Percentiles rank a stretch among this genome's conserved stretches.
phyloP scores from a whole-genome alignment of 1,284 basidiomycete species.

The Sporisorium reilianum region DNA sequence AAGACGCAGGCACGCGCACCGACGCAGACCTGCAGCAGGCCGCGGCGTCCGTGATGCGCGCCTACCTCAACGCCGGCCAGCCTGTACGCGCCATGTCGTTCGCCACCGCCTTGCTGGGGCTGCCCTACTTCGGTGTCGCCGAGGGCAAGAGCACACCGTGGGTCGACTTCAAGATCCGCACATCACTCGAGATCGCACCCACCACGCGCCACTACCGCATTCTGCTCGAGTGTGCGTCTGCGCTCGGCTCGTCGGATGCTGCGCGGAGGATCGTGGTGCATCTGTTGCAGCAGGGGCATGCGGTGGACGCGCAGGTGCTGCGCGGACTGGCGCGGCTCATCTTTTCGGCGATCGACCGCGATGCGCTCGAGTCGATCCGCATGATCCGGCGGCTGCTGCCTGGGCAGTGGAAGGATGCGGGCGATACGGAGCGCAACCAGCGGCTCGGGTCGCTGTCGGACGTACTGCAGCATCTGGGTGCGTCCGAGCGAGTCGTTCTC shows the following conservation, averaged over 20 bases:
- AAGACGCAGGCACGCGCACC: neutral
- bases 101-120: constrained; percentile 18
- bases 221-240: constrained; percentile 39
- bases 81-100: constrained; percentile 36
- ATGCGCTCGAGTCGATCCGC: constrained; percentile 33
- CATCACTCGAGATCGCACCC: constrained; percentile 2
- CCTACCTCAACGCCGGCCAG: constrained; percentile 20
- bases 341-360: constrained; percentile 39
- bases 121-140: constrained; percentile 33
- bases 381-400: constrained; percentile 15
- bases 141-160: constrained; percentile 8
- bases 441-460: constrained; percentile 19
- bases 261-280: constrained; percentile 33
- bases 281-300: constrained; percentile 18
- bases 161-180: constrained; percentile 7
- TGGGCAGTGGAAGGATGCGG: neutral
- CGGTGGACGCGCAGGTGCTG: constrained; percentile 22
- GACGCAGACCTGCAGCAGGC: constrained; percentile 16
- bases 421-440: constrained; percentile 2
- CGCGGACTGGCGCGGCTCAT: constrained; percentile 28
- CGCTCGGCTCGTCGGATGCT: constrained; percentile 13
- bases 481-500: constrained; percentile 15
- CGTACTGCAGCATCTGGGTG: constrained; percentile 19
- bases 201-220: constrained; percentile 32
- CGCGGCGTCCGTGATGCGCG: constrained; percentile 23